Conservation (phyloP, 2,329 filamentous ascomycete species). For the Pseudogymnoascus sp. region DNA sequence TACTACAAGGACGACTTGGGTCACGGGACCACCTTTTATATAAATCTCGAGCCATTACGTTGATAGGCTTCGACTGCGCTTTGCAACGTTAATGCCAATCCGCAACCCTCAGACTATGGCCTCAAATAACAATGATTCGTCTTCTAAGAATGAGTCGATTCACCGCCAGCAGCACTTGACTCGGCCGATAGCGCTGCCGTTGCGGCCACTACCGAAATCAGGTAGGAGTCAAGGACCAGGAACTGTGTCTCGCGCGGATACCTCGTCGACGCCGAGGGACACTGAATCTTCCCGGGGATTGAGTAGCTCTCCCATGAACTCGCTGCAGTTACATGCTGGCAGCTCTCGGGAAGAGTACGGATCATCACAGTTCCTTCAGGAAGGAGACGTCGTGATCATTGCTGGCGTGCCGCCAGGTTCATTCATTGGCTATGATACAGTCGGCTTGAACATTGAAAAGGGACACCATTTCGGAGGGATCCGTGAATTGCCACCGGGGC, state of each 20-base stretch:
- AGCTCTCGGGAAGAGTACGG: slow-evolving; percentile 15
- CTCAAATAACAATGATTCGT: not conserved
- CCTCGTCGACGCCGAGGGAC: not conserved
- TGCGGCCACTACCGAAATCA: not conserved
- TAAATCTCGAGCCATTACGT: slow-evolving; percentile 28
- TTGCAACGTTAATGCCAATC: not conserved
- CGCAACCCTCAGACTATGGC: not conserved
- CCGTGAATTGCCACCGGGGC: slow-evolving; percentile 45
- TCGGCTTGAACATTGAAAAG: slow-evolving; percentile 41
- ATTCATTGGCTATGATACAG: slow-evolving; percentile 27
- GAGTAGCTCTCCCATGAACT: slow-evolving; percentile 32
- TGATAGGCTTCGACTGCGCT: not conserved
- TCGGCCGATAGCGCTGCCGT: not conserved
- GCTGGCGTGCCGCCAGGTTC: slow-evolving; percentile 39
- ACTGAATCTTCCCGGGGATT: not conserved
- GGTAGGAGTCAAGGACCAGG: not conserved
- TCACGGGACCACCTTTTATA: slow-evolving; percentile 34
- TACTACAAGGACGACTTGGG: slow-evolving; percentile 9
- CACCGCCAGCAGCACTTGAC: not conserved
- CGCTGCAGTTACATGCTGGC: slow-evolving; percentile 33
- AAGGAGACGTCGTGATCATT: slow-evolving; percentile 44
- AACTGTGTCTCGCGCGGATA: not conserved
- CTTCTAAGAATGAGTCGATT: not conserved
- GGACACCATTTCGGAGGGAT: slow-evolving; percentile 48
- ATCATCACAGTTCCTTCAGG: slow-evolving; percentile 26